These are phyloP conservation scores for Dioscorea cayenensis DNA, from an alignment of 116 monocot genomes.

Conservation along the genomic window DNA sequence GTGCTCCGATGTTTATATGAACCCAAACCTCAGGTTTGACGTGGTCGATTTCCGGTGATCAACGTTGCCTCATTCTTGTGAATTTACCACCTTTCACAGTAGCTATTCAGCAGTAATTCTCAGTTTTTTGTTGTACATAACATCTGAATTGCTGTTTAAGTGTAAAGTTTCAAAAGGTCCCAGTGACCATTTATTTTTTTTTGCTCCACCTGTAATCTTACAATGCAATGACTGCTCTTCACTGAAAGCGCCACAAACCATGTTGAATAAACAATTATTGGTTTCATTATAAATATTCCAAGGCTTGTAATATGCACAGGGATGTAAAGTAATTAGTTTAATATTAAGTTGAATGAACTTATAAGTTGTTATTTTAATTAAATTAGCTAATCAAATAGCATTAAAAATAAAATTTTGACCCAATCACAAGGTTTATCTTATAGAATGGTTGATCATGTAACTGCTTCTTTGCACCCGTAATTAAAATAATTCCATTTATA, in stretches of 20 bases:
- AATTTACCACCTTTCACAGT: neutral
- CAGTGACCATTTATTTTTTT: neutral
- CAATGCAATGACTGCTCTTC: neutral
- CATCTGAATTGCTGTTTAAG: neutral
- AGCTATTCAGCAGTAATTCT: neutral
- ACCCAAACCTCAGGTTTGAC: conserved; percentile 74
- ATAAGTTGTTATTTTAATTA: no score
- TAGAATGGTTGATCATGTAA: no score
- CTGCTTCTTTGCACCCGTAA: no score
- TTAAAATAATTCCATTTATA: no score
- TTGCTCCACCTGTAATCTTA: neutral
- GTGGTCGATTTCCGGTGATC: conserved; percentile 70
- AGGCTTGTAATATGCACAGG: no score
- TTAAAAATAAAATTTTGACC: no score
- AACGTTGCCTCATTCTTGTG: neutral
- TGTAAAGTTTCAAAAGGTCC: neutral
- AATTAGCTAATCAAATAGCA: no score
- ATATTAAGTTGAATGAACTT: no score
- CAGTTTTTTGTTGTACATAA: neutral
- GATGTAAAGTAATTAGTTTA: no score
- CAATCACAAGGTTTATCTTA: no score
- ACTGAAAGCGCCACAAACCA: neutral
- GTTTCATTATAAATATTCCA: neutral
- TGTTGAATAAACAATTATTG: neutral
- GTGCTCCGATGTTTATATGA: conserved; percentile 75